A percentile compares a stretch with the other conserved stretches of the same genome.
These are phyloP conservation scores for Leucaena leucocephala DNA, from an alignment of 306 rosid genomes.

Conservation along the genomic window DNA sequence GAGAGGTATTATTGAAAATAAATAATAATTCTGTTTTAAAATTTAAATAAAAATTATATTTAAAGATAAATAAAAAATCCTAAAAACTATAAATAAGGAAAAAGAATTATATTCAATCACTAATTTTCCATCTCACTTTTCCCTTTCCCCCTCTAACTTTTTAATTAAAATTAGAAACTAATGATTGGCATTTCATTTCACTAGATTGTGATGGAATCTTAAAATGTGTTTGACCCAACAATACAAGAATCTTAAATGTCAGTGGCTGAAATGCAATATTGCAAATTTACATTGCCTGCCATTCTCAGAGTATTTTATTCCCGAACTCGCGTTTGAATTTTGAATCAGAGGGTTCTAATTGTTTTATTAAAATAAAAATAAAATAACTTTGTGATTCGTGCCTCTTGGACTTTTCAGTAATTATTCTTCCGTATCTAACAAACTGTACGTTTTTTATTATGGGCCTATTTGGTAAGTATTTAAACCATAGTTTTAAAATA, in stretches of 20 bases:
- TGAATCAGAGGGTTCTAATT: neutral
- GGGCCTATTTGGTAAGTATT: too few species aligned
- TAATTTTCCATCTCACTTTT: too few species aligned
- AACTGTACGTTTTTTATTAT: neutral
- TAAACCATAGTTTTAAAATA: too few species aligned
- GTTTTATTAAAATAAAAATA: neutral
- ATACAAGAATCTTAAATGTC: neutral
- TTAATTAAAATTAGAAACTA: conserved; percentile 23
- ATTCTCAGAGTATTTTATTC: conserved; percentile 11
- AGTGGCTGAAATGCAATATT: neutral
- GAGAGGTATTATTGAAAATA: too few species aligned
- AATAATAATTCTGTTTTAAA: too few species aligned
- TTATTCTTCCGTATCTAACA: neutral
- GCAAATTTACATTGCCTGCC: conserved; percentile 11
- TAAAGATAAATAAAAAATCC: too few species aligned
- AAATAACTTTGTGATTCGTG: neutral
- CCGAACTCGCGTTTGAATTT: conserved; percentile 1
- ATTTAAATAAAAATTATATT: too few species aligned
- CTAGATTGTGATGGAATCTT: conserved; percentile 32
- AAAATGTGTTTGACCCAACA: neutral
- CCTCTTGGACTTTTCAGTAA: neutral
- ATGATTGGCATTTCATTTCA: conserved; percentile 43
- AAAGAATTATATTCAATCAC: too few species aligned
- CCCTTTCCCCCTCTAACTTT: neutral
- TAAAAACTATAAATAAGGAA: too few species aligned